Base-by-base conservation (phyloP, 1,139 yeast species). In the Suhomyces guaymorum region DNA sequence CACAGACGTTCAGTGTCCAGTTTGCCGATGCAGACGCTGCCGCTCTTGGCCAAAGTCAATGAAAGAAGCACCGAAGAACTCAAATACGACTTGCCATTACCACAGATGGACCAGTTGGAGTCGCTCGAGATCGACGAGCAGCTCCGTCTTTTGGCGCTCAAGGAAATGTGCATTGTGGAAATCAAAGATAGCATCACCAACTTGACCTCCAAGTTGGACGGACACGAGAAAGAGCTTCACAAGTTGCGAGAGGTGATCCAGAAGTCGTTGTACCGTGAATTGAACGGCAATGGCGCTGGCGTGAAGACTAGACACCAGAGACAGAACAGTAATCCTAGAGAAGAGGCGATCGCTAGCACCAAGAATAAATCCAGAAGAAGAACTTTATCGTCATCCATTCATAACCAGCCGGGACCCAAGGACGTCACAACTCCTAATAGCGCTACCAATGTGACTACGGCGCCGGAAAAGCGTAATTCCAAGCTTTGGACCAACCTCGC, bases 121-220 rank as follows among this genome's bases (percentile, higher is more conserved):
- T 38, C 44, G 4, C 51, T 69, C 40, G 74, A 65, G 13, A 62
- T 79, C 8, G 78, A 76, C 38, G 78, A 75, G n/a, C 78, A 78
- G 39, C 58, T 80, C 30, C 57, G 84, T 38, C 54, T 73, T 10
- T 57, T 80, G 35, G 86, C 86, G 0, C 56, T 77, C 23, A 80
- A 78, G 47, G 87, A 80, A 49, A 78, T 79, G 82, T 63, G 69
- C 14, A 63, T 78, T 19, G 75, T 79, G 24, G 83, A 78, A 43
- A 53, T 78, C 28, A 76, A 73, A 38, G 82, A 78, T 47, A 63
- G 63, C 33, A 66, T 79, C 22, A 60, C 57, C 32, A 53, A 54
- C 26, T 46, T 70, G 35, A 60, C 51, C 24, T 44, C 54, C 45
- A 53, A 66, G 50, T 41, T 64, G 33, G 30, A 61, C 47, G 43